Evolutionary conservation across 1,139 yeast genomes (phyloP), one percentile per base, ranked within the genome.

Genomic region (Sugiyamaella neomexicana): DNA sequence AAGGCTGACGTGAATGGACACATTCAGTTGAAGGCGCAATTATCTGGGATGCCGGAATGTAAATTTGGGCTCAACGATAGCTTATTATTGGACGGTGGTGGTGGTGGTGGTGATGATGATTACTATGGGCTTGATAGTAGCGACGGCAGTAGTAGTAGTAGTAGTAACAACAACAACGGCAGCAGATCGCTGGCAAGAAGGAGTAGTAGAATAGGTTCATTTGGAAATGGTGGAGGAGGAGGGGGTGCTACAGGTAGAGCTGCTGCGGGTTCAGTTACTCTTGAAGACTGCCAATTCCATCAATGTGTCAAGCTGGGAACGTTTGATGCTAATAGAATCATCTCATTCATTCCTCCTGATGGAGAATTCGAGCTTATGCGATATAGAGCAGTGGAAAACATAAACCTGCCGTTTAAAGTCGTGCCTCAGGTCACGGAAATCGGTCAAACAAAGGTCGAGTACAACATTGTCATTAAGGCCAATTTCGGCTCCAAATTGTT

Each of bases 301-400:
- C 95, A 89, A 63, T 86, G 96, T 69, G 96, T 89, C 36, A 79
- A 86, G 54, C 73, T 88, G 50, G 80, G 83, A 43, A 79, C 80
- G 65, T 88, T 86, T 68, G 90, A 86, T 62, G 68, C 78, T 6
- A 85, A 84, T 42, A 76, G 87, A 50, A 76, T 82, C 50, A 86
- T 89, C 56, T 81, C 82, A 50, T 89, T 89, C 63, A 77, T 85
- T 10, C 96, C 96, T 5, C 96, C 98, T 0, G 98, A 91, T 72
- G 98, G 98, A 0, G 86, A 84, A 55, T 89, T 89, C 68, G 96
- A 90, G 68, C 78, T 93, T 55, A 86, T 93, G 95, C 75, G 83
- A 46, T 91, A 91, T 76, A 79, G 79, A 54, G 78, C 80, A 53
- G 68, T 66, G 7, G 80, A 82, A 62, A 82, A 83, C 62, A 73